Base-by-base conservation (phyloP, 192 early-diverging fungal species). In the Spizellomyces sp. region DNA sequence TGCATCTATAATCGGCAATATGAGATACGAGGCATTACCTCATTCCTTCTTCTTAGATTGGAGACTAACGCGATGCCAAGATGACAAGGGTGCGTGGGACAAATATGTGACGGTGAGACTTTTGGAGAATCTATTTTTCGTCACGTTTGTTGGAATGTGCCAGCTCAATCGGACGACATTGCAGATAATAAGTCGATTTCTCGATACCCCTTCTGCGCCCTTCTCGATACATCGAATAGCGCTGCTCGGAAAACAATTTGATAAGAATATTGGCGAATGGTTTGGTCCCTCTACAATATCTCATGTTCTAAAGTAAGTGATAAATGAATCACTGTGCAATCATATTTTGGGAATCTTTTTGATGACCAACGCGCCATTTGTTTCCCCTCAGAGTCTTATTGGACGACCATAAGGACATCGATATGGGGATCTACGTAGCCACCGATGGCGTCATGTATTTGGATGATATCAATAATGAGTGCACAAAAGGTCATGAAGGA, bases 191-290 rank as follows among this genome's bases (percentile, higher is more conserved):
- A 78, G 79, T 36, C 90, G 88, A 87, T 97, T 98, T 61, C 71
- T 95, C 57, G 96, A 98, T 63, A 74, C 80, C 8, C 75, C 79
- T 50, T 61, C 76, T 54, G 91, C 89, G 27, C 84, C 90, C 0
- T 96, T 95, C 66, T 96, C 96, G n/a, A 93, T 99, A 15, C 97
- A 99, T 58, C 81, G 89, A 42, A 93, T 99, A 71, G 94, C 94
- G 6, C 77, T 91, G 19, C 77, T 91, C 6, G 97, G 96, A 10
- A 84, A 84, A 60, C 90, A 93, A 75, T 84, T 88, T 55, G 95
- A 90, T 45, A 96, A 95, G 71, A 86, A 91, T 44, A 92, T 99
- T 74, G 97, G 97, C 27, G 88, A 96, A 78, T 99, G 97, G 96
- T 99, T 98, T 86, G 97, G 96, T 0, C 97, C 97, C 2, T 88